Base-by-base conservation (phyloP, 768 basidiomycete genomes). In the Cyclocybe cylindracea region DNA sequence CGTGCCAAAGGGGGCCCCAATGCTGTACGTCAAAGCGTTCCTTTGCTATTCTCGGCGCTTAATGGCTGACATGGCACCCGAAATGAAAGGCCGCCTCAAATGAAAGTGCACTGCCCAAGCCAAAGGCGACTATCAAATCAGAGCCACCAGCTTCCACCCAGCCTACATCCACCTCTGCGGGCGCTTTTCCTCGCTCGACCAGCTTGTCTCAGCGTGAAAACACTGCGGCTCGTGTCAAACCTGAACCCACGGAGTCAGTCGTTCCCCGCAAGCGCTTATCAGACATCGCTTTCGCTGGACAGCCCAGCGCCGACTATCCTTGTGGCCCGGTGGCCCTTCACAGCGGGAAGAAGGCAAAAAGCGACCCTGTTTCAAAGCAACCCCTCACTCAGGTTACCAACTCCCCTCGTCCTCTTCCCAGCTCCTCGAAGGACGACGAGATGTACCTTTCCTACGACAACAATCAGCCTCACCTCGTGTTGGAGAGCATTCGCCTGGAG, bases 181-280 rank as follows among this genome's bases (percentile, higher is more conserved):
- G 44, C 48, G 10, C 32, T 19, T 42, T 33, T 42, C 33, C 19
- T 37, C 39, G 13, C 7, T 34, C 24, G 16, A 14, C 7, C 50
- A 19, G 16, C 1, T 34, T 19, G 43, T 16, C 14, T 40, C 10
- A 29, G n/a, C 16, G 10, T 31, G 24, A 32, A 31, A 51, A 41
- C 43, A 14, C n/a, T 29, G 10, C 32, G 39, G 10, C 13, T 50
- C 54, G 45, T 35, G 48, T 67, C 42, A 74, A 74, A 44, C 51
- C 63, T 5, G 73, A 72, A 51, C 54, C 59, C 5, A 33, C 52
- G 2, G 69, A 71, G 24, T n/a, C 63, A 24, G 56, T 59, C 18
- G 48, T 75, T 39, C 68, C 72, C 18, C 67, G 60, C 36, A 79
- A 78, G 60, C 76, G 76, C 39, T 55, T 53, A 19, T 70, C 67